Conservation (phyloP, 768 basidiomycete genomes). For the Rhodotorula toruloides region DNA sequence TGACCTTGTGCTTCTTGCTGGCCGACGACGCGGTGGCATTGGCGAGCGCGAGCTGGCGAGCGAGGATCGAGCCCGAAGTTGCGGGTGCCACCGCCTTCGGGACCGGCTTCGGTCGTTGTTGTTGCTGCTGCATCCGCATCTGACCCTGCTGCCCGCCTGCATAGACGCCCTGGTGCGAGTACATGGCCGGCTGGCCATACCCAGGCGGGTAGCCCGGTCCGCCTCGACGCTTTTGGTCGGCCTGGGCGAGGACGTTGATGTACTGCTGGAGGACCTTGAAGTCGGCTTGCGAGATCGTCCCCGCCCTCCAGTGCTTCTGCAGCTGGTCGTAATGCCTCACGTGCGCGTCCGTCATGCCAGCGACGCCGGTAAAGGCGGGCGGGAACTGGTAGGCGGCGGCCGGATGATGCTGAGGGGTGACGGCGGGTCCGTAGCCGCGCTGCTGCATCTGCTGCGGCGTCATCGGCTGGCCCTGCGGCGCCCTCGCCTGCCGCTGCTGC, state of each 20-base stretch:
- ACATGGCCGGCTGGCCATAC: not conserved
- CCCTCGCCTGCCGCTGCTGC: not conserved
- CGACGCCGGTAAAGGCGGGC: not conserved
- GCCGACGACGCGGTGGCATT: not conserved
- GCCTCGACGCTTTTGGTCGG: not conserved
- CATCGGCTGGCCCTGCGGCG: not conserved
- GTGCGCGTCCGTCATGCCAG: constrained; percentile 25
- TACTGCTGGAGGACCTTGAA: constrained; percentile 15
- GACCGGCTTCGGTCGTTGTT: not conserved
- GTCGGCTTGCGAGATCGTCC: constrained; percentile 1
- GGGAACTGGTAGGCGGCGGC: constrained; percentile 16
- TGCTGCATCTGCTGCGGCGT: not conserved
- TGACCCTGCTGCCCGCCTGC: not conserved
- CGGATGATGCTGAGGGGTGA: not conserved
- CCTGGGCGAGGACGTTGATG: constrained; percentile 8
- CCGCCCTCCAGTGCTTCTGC: constrained; percentile 5
- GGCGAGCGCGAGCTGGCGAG: constrained; percentile 24
- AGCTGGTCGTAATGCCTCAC: constrained; percentile 25
- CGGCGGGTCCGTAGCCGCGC: too few species aligned
- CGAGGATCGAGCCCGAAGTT: constrained; percentile 31
- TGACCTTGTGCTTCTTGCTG: constrained; percentile 16
- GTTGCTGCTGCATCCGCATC: not conserved
- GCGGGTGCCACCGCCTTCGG: constrained; percentile 14
- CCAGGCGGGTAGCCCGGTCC: not conserved
- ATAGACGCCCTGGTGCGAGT: constrained; percentile 13